Conservation (phyloP, 768 basidiomycete genomes). For the Brasilioporus rufonigricans region DNA sequence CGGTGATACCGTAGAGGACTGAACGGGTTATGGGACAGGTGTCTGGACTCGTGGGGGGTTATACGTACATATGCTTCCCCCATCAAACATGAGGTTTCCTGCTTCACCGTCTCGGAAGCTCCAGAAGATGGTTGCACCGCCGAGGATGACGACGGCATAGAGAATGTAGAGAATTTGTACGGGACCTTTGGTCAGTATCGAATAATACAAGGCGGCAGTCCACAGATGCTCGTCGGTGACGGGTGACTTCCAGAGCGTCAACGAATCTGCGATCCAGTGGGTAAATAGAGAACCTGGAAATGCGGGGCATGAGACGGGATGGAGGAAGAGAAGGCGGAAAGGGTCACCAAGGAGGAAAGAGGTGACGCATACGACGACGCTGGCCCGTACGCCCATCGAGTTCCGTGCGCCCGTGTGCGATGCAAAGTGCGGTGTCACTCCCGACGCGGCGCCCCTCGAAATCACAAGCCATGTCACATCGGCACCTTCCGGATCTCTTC, state of each 20-base stretch:
- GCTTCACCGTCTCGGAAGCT: slow-evolving; percentile 75
- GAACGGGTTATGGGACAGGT: slow-evolving; percentile 5
- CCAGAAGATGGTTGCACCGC: slow-evolving; percentile 69
- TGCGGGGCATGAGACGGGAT: neutral
- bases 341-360: slow-evolving; percentile 74
- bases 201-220: slow-evolving; percentile 81
- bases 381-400: slow-evolving; percentile 68
- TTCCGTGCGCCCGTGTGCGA: slow-evolving; percentile 7
- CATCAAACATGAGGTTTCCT: slow-evolving; percentile 89
- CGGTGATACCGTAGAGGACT: slow-evolving; percentile 78
- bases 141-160: slow-evolving; percentile 52
- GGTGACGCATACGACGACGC: slow-evolving; percentile 72
- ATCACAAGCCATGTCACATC: slow-evolving; percentile 17
- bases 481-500: slow-evolving; percentile 15
- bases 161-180: slow-evolving; percentile 55
- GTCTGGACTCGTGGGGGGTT: neutral
- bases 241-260: slow-evolving; percentile 87
- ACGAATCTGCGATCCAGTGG: slow-evolving; percentile 91
- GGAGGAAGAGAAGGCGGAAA: neutral
- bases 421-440: too few species aligned
- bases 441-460: slow-evolving; percentile 4
- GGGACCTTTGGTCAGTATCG: slow-evolving; percentile 69
- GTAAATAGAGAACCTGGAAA: slow-evolving; percentile 73
- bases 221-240: slow-evolving; percentile 82
- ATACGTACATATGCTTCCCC: slow-evolving; percentile 78